phyloP scores from a whole-genome alignment of 2,329 filamentous ascomycete genomes.

The Berkeleyomyces basicola region DNA sequence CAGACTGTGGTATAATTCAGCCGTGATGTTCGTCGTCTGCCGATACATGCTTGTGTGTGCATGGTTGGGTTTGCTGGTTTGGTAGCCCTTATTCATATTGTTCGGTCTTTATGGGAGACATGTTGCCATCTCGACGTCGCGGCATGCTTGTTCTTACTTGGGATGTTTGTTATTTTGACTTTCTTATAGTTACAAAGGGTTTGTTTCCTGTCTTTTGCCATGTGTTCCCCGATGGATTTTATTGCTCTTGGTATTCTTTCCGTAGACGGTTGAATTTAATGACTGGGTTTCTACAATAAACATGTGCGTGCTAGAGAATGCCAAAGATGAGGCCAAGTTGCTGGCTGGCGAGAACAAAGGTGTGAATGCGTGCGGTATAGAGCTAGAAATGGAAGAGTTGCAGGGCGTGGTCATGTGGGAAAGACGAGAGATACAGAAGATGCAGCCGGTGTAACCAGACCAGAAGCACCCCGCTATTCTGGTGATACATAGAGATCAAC shows the following conservation, averaged over 20 bases:
- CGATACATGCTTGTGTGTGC: neutral
- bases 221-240: neutral
- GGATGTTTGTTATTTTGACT: neutral
- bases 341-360: no score
- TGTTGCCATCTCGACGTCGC: neutral
- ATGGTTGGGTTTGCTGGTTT: neutral
- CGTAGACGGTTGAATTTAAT: neutral
- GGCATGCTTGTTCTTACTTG: neutral
- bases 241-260: neutral
- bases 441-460: neutral
- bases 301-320: neutral
- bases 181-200: neutral
- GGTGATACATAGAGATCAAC: conserved; percentile 65
- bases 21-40: neutral
- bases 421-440: neutral
- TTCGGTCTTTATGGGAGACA: neutral
- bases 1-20: neutral
- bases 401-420: neutral
- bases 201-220: neutral
- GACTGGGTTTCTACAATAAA: neutral
- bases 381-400: neutral
- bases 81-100: neutral
- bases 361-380: neutral
- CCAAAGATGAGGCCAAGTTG: neutral
- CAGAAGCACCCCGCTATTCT: conserved; percentile 1